A percentile compares a stretch with the other conserved stretches of the same genome.
Evolutionary conservation across 352 stramenopile species (phyloP).

Genomic region (Globisporangium emineosum): DNA sequence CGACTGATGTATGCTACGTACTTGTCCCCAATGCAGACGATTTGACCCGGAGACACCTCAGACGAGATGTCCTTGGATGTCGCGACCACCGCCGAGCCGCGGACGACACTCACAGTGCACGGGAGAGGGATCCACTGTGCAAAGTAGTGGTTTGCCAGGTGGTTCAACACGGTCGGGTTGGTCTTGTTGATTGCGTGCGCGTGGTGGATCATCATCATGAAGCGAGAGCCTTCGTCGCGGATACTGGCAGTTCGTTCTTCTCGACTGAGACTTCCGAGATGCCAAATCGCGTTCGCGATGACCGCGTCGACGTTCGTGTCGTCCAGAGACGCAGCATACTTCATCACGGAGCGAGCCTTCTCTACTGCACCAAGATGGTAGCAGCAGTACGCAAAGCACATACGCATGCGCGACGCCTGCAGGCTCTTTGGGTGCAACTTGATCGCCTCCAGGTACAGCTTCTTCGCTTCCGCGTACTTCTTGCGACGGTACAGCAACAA

Average conservation of each 20-base stretch:
- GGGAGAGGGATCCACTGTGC: conserved; percentile 94
- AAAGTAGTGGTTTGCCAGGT: conserved; percentile 98
- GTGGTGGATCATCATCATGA: conserved; percentile 91
- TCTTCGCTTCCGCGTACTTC: conserved; percentile 88
- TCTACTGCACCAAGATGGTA: conserved; percentile 92
- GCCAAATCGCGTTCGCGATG: conserved; percentile 92
- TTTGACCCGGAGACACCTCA: conserved; percentile 89
- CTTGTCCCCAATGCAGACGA: conserved; percentile 91
- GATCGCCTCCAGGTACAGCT: conserved; percentile 94
- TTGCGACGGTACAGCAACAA: conserved; percentile 87
- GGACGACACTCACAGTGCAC: conserved; percentile 82
- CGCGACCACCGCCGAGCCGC: conserved; percentile 80
- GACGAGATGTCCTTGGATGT: conserved; percentile 86
- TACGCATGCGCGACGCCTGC: conserved; percentile 89
- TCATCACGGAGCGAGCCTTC: conserved; percentile 83
- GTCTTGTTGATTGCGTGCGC: conserved; percentile 88
- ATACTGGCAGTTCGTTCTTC: conserved; percentile 77
- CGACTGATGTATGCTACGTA: conserved; percentile 89
- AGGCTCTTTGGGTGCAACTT: conserved; percentile 90
- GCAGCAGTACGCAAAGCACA: conserved; percentile 96
- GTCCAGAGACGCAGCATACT: conserved; percentile 78
- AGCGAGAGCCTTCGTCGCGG: conserved; percentile 84
- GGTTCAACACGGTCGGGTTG: conserved; percentile 93
- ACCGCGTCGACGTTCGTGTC: conserved; percentile 94
- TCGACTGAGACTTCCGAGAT: conserved; percentile 76